Evolutionary conservation across 306 rosid genomes (phyloP).

Genomic region (Lagenaria siceraria): DNA sequence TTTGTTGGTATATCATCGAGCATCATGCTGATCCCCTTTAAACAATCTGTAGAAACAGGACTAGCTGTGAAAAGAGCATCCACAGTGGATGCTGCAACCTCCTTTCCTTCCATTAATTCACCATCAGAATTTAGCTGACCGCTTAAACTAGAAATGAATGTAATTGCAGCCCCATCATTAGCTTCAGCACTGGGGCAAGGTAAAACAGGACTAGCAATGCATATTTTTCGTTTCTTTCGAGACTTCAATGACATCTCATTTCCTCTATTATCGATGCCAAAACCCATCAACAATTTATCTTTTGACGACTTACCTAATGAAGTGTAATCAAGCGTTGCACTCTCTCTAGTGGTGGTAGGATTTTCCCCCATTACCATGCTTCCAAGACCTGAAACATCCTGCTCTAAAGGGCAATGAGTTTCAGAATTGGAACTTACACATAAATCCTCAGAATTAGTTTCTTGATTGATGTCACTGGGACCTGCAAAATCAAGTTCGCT

Average conservation of each 20-base stretch:
- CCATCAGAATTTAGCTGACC: constrained; percentile 23
- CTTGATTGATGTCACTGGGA: constrained; percentile 19
- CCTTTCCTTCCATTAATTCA: constrained; percentile 23
- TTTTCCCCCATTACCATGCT: constrained; percentile 25
- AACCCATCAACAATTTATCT: constrained; percentile 16
- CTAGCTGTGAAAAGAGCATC: constrained; percentile 13
- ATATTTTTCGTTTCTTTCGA: constrained; percentile 30
- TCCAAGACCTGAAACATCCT: constrained; percentile 26
- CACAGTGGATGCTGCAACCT: constrained; percentile 18
- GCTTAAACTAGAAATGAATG: constrained; percentile 22
- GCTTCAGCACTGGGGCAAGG: constrained; percentile 19
- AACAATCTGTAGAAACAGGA: constrained; percentile 19
- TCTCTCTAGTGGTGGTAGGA: constrained; percentile 13
- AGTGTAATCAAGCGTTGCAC: constrained; percentile 17
- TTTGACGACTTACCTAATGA: constrained; percentile 17
- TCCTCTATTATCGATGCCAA: constrained; percentile 15
- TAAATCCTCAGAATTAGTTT: constrained; percentile 25
- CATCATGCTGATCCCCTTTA: constrained; percentile 20
- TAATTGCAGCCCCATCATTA: constrained; percentile 19
- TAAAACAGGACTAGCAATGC: constrained; percentile 11
- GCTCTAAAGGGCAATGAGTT: constrained; percentile 23
- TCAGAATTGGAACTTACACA: constrained; percentile 14
- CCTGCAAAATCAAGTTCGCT: constrained; percentile 27
- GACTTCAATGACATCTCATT: constrained; percentile 17
- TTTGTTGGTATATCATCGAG: constrained; percentile 15